Evolutionary conservation across 2,329 filamentous ascomycete species (phyloP).

Genomic region (Monosporascus sp.): DNA sequence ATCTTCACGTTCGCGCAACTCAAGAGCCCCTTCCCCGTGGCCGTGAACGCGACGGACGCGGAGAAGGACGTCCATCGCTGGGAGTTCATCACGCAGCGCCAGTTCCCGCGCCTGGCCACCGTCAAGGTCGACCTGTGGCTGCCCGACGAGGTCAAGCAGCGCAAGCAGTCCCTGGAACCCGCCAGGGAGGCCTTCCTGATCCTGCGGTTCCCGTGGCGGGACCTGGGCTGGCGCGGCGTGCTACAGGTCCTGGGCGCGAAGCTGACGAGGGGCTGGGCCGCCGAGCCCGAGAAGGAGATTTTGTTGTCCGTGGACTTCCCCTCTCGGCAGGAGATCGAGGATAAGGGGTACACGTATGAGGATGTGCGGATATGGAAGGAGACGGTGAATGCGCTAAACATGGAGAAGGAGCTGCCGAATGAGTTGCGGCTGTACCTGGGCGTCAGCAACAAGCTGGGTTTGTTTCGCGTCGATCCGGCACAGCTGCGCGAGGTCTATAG

Average conservation of each 20-base stretch:
- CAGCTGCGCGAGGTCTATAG: conserved; percentile 54
- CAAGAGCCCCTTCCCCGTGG: conserved; percentile 42
- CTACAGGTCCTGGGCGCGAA: conserved; percentile 44
- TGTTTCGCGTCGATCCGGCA: conserved; percentile 63
- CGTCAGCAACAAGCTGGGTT: conserved; percentile 57
- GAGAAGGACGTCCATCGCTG: conserved; percentile 47
- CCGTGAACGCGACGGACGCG: conserved; percentile 27
- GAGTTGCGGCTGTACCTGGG: conserved; percentile 64
- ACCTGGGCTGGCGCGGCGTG: conserved; percentile 42
- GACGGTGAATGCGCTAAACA: conserved; percentile 47
- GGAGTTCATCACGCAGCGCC: conserved; percentile 67
- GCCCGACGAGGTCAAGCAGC: conserved; percentile 55
- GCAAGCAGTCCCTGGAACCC: conserved; percentile 47
- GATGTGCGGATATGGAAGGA: conserved; percentile 64
- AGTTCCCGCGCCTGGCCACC: conserved; percentile 66
- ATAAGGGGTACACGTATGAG: conserved; percentile 54
- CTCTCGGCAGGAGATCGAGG: conserved; percentile 49
- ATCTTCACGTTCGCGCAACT: conserved; percentile 78
- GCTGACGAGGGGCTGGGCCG: conserved; percentile 42
- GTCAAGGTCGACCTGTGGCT: conserved; percentile 65
- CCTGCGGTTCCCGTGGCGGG: conserved; percentile 60
- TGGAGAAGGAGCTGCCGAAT: conserved; percentile 52
- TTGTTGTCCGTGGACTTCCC: conserved; percentile 62
- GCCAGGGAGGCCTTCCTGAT: conserved; percentile 55
- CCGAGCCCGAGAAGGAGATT: conserved; percentile 58